phyloP scores from a whole-genome alignment of 768 basidiomycete genomes.

The Lanmaoa pseudosensibilis region DNA sequence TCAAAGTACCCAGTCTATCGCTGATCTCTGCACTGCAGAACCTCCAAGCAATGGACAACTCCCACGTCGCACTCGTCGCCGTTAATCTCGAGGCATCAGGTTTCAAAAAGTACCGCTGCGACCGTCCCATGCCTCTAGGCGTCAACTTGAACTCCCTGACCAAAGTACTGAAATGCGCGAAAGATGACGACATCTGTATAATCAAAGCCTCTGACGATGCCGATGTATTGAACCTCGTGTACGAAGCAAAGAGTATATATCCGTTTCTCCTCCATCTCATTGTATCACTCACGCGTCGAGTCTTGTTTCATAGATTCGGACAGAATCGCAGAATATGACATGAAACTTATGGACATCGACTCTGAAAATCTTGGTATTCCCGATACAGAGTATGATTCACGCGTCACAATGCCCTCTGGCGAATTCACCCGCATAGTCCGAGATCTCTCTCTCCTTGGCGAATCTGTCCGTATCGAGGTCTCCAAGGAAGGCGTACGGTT shows the following conservation, averaged over 20 bases:
- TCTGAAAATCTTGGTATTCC: constrained; percentile 93
- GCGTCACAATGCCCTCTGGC: constrained; percentile 77
- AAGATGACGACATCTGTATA: constrained; percentile 90
- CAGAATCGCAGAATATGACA: constrained; percentile 95
- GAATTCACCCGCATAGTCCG: constrained; percentile 94
- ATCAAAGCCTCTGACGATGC: constrained; percentile 90
- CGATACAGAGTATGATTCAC: constrained; percentile 95
- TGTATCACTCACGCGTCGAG: not conserved
- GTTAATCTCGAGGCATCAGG: constrained; percentile 77
- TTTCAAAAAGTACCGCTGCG: constrained; percentile 89
- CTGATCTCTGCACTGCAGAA: constrained; percentile 40
- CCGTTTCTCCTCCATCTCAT: not conserved
- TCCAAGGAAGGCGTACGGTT: constrained; percentile 95
- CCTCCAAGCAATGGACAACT: constrained; percentile 99
- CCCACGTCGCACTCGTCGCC: constrained; percentile 95
- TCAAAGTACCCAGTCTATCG: not conserved
- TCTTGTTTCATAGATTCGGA: constrained; percentile 62
- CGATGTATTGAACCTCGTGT: constrained; percentile 83
- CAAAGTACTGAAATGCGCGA: constrained; percentile 96
- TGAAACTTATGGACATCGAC: constrained; percentile 99
- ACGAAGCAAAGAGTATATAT: constrained; percentile 82
- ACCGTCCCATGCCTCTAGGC: constrained; percentile 90
- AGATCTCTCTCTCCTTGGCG: constrained; percentile 87
- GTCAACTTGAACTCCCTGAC: constrained; percentile 85
- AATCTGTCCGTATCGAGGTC: constrained; percentile 93